Percentiles rank a stretch among this genome's conserved stretches.
Evolutionary conservation across 225 moss, liverwort and hornwort genomes (phyloP).

Genomic region (Rhytidiadelphus loreus): DNA sequence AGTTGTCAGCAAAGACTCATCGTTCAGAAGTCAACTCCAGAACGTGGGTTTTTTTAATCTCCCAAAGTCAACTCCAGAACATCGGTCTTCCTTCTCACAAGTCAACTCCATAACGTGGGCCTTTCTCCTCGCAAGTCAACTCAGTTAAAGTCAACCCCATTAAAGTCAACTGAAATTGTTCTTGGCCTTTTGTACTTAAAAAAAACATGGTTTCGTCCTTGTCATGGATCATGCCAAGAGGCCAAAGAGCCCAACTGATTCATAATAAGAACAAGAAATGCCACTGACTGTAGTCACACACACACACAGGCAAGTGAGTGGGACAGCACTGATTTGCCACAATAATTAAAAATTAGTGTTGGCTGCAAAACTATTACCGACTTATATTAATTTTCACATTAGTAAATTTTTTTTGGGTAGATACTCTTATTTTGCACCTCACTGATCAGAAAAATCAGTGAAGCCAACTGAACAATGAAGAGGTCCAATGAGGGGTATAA

Average conservation of each 20-base stretch:
- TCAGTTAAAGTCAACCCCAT: neutral
- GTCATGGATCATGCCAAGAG: neutral
- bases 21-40: neutral
- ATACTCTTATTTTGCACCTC: neutral
- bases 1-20: neutral
- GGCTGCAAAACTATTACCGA: neutral
- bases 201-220: neutral
- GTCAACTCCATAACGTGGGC: neutral
- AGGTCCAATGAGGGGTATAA: neutral
- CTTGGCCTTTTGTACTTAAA: too few species aligned
- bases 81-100: neutral
- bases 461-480: neutral
- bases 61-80: neutral
- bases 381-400: neutral
- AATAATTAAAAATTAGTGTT: neutral
- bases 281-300: too few species aligned
- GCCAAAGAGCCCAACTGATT: neutral
- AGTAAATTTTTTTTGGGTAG: neutral
- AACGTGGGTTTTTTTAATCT: fast-evolving
- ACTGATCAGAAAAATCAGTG: neutral
- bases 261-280: too few species aligned
- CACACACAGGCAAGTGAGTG: neutral
- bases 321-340: neutral
- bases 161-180: neutral
- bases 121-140: neutral